Conservation (phyloP, 352 stramenopile genomes). For the Plasmopara muralis region DNA sequence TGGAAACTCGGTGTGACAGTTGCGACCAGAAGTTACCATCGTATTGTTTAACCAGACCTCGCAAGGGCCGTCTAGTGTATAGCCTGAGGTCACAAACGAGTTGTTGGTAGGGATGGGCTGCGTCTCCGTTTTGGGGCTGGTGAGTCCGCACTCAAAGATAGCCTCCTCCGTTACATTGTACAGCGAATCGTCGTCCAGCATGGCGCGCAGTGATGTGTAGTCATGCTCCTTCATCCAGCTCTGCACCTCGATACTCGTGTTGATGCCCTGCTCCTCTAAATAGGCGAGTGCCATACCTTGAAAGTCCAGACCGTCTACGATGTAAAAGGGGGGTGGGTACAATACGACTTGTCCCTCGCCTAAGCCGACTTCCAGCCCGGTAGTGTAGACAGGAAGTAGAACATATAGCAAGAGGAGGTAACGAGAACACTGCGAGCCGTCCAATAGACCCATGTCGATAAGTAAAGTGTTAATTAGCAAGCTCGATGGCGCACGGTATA, state of each 20-base stretch:
- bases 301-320: conserved; percentile 42
- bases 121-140: conserved; percentile 31
- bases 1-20: conserved; percentile 38
- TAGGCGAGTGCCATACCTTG: conserved; percentile 41
- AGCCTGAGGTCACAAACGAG: conserved; percentile 40
- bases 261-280: conserved; percentile 43
- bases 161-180: conserved; percentile 46
- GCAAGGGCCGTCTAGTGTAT: conserved; percentile 52
- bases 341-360: conserved; percentile 42
- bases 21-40: conserved; percentile 31
- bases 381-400: conserved; percentile 7
- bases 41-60: conserved; percentile 53
- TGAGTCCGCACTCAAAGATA: conserved; percentile 51
- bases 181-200: conserved; percentile 48
- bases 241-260: conserved; percentile 40
- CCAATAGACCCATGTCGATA: neutral
- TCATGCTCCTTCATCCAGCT: conserved; percentile 32
- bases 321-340: conserved; percentile 43
- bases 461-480: no score
- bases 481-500: no score
- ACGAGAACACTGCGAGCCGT: conserved; percentile 1
- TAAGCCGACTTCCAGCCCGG: conserved; percentile 16
- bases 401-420: conserved; percentile 5
- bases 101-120: conserved; percentile 40
- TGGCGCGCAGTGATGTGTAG: conserved; percentile 38